These are phyloP conservation scores for Ceratocystis ficicola DNA, from an alignment of 2,329 filamentous ascomycete species.

Conservation along the genomic window DNA sequence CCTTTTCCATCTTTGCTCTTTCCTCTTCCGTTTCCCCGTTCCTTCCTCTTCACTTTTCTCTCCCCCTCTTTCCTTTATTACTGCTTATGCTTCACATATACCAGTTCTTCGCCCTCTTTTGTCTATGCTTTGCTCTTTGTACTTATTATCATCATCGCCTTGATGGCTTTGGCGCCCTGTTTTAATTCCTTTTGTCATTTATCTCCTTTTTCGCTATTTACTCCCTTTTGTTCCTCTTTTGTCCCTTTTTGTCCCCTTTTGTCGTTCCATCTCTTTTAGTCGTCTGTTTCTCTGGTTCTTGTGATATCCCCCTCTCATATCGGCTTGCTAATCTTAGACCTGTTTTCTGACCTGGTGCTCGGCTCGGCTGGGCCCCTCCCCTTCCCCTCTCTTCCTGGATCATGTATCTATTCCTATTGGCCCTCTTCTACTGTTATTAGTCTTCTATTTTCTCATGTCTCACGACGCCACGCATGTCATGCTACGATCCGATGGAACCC, in stretches of 20 bases:
- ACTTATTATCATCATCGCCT: background rate
- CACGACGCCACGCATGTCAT: conserved; percentile 5
- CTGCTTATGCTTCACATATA: background rate
- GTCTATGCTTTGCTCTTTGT: background rate
- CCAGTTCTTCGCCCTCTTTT: background rate
- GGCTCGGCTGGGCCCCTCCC: background rate
- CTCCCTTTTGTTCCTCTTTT: too few relatives aligned
- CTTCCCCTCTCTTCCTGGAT: too few relatives aligned
- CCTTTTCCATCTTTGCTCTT: background rate
- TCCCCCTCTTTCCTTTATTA: background rate
- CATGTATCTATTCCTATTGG: background rate
- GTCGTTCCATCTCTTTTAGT: background rate
- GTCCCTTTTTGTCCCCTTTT: too few relatives aligned
- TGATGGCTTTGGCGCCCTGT: background rate
- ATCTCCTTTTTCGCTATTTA: too few relatives aligned
- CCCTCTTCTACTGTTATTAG: background rate
- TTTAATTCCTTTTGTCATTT: background rate
- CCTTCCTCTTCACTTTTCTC: background rate
- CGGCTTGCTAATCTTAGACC: background rate
- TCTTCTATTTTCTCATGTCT: conserved; percentile 1
- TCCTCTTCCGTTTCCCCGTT: background rate
- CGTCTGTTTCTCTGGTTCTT: background rate
- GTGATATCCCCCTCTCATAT: background rate
- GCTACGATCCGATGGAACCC: background rate
- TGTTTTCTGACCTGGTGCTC: background rate